These are phyloP conservation scores for Aspergillus asperescens DNA, from an alignment of 495 filamentous ascomycete genomes.

Conservation along the genomic window DNA sequence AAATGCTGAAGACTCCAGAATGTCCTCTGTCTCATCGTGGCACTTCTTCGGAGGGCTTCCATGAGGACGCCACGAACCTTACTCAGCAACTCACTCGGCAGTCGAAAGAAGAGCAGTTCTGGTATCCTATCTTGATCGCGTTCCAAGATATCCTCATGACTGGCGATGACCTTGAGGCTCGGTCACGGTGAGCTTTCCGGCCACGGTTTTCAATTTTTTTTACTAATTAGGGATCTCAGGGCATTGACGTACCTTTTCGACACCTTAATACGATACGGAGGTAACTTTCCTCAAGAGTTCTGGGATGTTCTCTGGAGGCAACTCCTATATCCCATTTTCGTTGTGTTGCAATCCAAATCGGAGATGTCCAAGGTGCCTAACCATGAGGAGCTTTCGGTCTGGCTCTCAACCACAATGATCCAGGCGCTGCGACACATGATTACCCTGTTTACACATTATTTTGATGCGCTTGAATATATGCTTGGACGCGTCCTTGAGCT, in stretches of 20 bases:
- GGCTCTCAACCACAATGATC: constrained; percentile 99
- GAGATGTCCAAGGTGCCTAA: constrained; percentile 92
- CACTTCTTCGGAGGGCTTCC: constrained; percentile 31
- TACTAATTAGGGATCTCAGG: constrained; percentile 34
- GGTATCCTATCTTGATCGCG: constrained; percentile 96
- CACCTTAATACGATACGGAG: constrained; percentile 80
- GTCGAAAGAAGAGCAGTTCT: constrained; percentile 92
- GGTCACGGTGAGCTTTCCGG: constrained; percentile 51
- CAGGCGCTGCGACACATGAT: constrained; percentile 98
- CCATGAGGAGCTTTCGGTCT: constrained; percentile 96
- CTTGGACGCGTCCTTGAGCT: constrained; percentile 90
- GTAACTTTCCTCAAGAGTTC: constrained; percentile 87
- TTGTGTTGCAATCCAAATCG: constrained; percentile 90
- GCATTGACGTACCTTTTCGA: constrained; percentile 96
- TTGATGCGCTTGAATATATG: constrained; percentile 93
- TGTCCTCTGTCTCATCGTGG: constrained; percentile 73
- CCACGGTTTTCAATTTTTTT: neutral
- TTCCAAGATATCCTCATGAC: constrained; percentile 99
- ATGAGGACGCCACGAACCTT: constrained; percentile 45
- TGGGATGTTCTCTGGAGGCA: constrained; percentile 99
- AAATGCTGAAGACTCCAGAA: constrained; percentile 93
- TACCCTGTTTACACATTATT: constrained; percentile 96
- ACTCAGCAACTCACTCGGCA: constrained; percentile 47
- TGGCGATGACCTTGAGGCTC: constrained; percentile 94
- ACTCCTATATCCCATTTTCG: constrained; percentile 94